Evolutionary conservation across 441 rosid species (phyloP).

Genomic region (Populus hybrid): DNA sequence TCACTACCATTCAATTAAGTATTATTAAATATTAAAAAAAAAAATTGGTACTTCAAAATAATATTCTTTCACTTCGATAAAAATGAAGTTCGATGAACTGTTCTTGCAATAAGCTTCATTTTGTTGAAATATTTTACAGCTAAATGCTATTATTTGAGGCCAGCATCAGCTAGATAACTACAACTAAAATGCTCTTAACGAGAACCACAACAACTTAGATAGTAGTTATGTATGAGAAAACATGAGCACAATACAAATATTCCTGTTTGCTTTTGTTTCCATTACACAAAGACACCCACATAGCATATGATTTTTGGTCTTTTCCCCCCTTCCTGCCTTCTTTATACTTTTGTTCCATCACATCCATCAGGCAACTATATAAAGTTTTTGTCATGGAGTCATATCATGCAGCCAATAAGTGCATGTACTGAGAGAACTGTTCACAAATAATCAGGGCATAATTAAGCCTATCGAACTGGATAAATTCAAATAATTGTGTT

Average conservation of each 20-base stretch:
- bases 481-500: slow-evolving; percentile 8
- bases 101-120: background rate
- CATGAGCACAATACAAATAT: too few species aligned
- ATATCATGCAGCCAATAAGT: slow-evolving; percentile 6
- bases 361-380: background rate
- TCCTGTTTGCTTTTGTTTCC: too few species aligned
- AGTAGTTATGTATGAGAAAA: too few species aligned
- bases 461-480: slow-evolving; percentile 12
- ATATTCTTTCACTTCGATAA: background rate
- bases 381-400: background rate
- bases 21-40: too few species aligned
- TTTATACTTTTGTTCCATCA: background rate
- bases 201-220: too few species aligned
- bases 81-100: background rate
- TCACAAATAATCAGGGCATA: slow-evolving; percentile 1
- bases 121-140: background rate
- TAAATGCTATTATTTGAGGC: too few species aligned
- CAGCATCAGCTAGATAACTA: too few species aligned
- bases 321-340: background rate
- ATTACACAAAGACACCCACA: background rate
- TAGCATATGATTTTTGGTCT: background rate
- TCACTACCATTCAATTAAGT: too few species aligned
- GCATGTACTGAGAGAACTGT: slow-evolving; percentile 15
- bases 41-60: too few species aligned
- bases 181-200: too few species aligned